Base-by-base conservation (phyloP, 1,139 yeast genomes). In the Nakaseomyces bracarensis region DNA sequence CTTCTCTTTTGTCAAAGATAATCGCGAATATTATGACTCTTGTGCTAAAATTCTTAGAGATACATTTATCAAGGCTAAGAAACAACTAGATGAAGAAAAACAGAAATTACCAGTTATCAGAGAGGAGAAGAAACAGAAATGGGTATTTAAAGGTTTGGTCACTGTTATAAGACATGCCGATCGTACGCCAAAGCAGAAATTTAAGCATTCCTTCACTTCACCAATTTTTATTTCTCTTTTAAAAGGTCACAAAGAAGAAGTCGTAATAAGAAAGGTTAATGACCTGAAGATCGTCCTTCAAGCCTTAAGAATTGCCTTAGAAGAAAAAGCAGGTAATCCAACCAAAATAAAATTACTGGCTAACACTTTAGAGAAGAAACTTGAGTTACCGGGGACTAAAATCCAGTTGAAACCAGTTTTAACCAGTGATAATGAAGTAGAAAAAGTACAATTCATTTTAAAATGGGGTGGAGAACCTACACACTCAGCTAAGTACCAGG, bases 381-480 rank as follows among this genome's bases (percentile, higher is more conserved):
- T 89, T 71, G 70, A 75, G 41, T 79, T 91, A 55, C 97, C 97
- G 0, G 99, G 99, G 5, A 93, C 99, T 0, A 93, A 93, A 57
- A 84, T 93, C 46, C 99, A 93, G 66, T 69, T 93, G 53, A 93
- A 93, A 60, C 99, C 99, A 0, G 78, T 94, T 4, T 61, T 87
- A 42, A 74, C 76, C 53, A 67, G 70, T 7, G 81, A 76, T 31
- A 75, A 77, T 8, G 89, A 82, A 40, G 94, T 91, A 15, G 97
- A 89, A 51, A 93, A 93, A 58, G 96, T 91, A 18, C 98, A 93
- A 64, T 79, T 93, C 49, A 93, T 91, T 49, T 70, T 91, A 54
- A 93, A 93, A 62, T 93, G 98, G 98, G 98, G 98, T 54, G 99
- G 99, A 50, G 99, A 93, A 63, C 96, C 98, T 8, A 93, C 99